Conservation (phyloP, 2,329 filamentous ascomycete species). For the Claviceps sp. region DNA sequence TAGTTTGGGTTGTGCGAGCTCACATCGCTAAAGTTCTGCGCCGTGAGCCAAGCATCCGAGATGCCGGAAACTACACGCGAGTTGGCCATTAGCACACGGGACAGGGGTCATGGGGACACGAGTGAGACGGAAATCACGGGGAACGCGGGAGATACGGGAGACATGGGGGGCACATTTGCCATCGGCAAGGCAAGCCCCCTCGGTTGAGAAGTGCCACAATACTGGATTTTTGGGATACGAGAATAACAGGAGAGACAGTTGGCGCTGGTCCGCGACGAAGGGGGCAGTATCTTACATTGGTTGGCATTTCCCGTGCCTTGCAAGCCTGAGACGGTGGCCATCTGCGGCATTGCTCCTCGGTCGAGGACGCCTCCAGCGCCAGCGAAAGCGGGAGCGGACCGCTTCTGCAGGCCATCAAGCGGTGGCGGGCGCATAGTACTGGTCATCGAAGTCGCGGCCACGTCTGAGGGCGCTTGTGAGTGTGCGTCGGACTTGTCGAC, state of each 20-base stretch:
- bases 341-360: slow-evolving; percentile 48
- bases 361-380: slow-evolving; percentile 27
- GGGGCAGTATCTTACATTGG: slow-evolving; percentile 44
- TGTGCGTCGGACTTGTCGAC: slow-evolving; percentile 48
- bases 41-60: slow-evolving; percentile 66
- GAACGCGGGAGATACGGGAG: too few species aligned
- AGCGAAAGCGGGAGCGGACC: slow-evolving; percentile 27
- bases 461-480: slow-evolving; percentile 27
- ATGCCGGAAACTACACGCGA: slow-evolving; percentile 54
- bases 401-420: slow-evolving; percentile 21
- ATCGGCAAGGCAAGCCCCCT: background rate
- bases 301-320: slow-evolving; percentile 51
- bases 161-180: too few species aligned
- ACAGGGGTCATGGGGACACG: background rate
- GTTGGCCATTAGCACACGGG: slow-evolving; percentile 5
- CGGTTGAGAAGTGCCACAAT: background rate
- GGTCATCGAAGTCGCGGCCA: slow-evolving; percentile 40
- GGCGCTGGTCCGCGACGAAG: background rate
- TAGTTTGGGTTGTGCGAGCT: slow-evolving; percentile 87
- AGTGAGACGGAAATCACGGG: too few species aligned
- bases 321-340: slow-evolving; percentile 54
- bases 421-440: slow-evolving; percentile 43
- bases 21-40: slow-evolving; percentile 85
- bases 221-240: background rate
- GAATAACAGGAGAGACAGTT: background rate